Conservation (phyloP, 305 asterid species). For the Rubia occidens region DNA sequence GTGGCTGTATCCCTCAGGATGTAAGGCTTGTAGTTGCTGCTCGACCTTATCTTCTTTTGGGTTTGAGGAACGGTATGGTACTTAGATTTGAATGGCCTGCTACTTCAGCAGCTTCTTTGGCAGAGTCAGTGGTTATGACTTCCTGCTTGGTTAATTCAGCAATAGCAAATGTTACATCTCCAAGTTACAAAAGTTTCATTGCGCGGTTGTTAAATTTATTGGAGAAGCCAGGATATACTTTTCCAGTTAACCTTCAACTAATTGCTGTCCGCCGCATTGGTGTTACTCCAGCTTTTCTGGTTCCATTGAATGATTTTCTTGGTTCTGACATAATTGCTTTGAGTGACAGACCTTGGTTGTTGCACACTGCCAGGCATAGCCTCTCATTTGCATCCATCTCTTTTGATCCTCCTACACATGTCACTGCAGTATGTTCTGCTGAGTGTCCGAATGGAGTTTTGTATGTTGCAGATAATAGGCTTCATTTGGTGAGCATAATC, state of each 20-base stretch:
- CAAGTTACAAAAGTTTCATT: slow-evolving; percentile 30
- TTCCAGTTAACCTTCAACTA: slow-evolving; percentile 62
- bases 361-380: slow-evolving; percentile 96
- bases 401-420: slow-evolving; percentile 92
- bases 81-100: slow-evolving; percentile 99
- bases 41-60: slow-evolving; percentile 74
- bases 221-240: slow-evolving; percentile 38
- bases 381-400: slow-evolving; percentile 88
- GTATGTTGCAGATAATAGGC: slow-evolving; percentile 94
- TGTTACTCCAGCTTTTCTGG: slow-evolving; percentile 83
- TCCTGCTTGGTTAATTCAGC: slow-evolving; percentile 35
- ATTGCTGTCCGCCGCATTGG: slow-evolving; percentile 97
- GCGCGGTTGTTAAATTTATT: slow-evolving; percentile 28
- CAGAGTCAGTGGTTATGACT: slow-evolving; percentile 29
- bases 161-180: slow-evolving; percentile 26
- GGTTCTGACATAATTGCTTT: slow-evolving; percentile 87
- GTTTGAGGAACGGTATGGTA: slow-evolving; percentile 98
- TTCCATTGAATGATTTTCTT: slow-evolving; percentile 70
- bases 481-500: slow-evolving; percentile 64
- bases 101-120: slow-evolving; percentile 29
- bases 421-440: slow-evolving; percentile 76
- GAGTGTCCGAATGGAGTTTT: slow-evolving; percentile 89
- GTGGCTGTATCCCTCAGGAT: slow-evolving; percentile 93
- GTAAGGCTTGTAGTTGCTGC: slow-evolving; percentile 86
- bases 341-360: slow-evolving; percentile 98